Evolutionary conservation across 2,329 filamentous ascomycete genomes (phyloP), one percentile per base, ranked within the genome.

Genomic region (Cytospora mali): DNA sequence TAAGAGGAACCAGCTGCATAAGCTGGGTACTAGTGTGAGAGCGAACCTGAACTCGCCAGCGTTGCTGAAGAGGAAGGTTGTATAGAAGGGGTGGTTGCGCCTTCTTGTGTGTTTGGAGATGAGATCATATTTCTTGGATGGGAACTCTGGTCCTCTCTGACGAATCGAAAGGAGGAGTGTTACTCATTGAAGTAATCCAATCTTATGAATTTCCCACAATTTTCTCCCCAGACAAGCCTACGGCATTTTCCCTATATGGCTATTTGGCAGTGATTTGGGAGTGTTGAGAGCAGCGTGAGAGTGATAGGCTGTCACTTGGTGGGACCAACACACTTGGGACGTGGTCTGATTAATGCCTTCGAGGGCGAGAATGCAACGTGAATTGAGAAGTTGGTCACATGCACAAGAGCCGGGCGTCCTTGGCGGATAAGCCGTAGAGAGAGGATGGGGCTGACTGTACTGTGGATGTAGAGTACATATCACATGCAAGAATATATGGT

Each of bases 1-100:
- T 49, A 89, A 86, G 81, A 84, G 95, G 69, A 82, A 84, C 68
- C 77, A 81, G 66, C 78, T 96, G 61, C 95, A 99, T 78, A 96
- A 93, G 84, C 77, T 88, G 69, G 93, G 86, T 66, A 92, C 93
- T 39, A 84, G 86, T 29, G 85, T 90, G 28, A 85, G 95, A 77
- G 89, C 90, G 35, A 98, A 97, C 72, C 69, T 88, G 70, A 76
- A 69, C 35, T 76, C 79, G 67, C 70, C 74, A 11, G 74, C 69
- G 54, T 64, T 69, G 35, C 61, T 69, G 35, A 76, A 73, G 71
- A 76, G 73, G 71, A 77, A 67, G 68, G 62, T 66, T 51, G 59
- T 39, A 46, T 64, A 57, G 33, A 50, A 7, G 5, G 4, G 18
- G 3, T 27, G 33, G 0, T 31, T 48, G 25, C 0, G n/a, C 25